Evolutionary conservation across 768 basidiomycete genomes (phyloP).

Genomic region (Lactarius hatsudake): DNA sequence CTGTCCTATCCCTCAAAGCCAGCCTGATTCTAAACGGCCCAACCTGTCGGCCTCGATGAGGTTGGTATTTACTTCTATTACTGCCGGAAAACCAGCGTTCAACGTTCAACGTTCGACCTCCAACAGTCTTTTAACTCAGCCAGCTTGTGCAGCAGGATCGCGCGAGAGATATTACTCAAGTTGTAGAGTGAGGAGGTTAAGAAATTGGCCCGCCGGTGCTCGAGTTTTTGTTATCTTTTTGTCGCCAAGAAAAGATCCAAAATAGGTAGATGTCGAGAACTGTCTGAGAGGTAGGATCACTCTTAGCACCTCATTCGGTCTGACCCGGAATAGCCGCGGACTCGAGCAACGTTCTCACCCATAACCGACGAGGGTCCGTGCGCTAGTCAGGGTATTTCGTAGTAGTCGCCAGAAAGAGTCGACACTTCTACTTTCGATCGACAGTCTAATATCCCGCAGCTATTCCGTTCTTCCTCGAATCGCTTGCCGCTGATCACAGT

Average conservation of each 20-base stretch:
- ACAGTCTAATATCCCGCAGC: conserved; percentile 71
- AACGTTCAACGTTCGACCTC: not conserved
- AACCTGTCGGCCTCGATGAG: not conserved
- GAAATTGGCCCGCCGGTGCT: not conserved
- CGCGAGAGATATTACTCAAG: not conserved
- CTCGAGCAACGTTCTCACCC: not conserved
- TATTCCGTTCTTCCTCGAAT: conserved; percentile 91
- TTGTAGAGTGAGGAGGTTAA: too few relatives aligned
- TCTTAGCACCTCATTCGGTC: not conserved
- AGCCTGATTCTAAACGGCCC: not conserved
- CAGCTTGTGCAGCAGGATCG: not conserved
- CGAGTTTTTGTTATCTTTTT: not conserved
- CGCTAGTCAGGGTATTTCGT: not conserved
- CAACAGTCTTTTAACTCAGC: not conserved
- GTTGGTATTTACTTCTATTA: not conserved
- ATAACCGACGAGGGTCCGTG: not conserved
- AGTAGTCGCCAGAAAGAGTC: not conserved
- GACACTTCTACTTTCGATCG: not conserved
- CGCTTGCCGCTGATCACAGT: conserved; percentile 65
- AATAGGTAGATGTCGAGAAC: not conserved
- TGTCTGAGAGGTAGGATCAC: too few relatives aligned
- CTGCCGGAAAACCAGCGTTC: not conserved
- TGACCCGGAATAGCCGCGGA: not conserved
- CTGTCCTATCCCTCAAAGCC: not conserved
- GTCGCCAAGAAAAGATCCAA: not conserved